Evolutionary conservation across 495 filamentous ascomycete species (phyloP).

Genomic region (Talaromyces ruber): DNA sequence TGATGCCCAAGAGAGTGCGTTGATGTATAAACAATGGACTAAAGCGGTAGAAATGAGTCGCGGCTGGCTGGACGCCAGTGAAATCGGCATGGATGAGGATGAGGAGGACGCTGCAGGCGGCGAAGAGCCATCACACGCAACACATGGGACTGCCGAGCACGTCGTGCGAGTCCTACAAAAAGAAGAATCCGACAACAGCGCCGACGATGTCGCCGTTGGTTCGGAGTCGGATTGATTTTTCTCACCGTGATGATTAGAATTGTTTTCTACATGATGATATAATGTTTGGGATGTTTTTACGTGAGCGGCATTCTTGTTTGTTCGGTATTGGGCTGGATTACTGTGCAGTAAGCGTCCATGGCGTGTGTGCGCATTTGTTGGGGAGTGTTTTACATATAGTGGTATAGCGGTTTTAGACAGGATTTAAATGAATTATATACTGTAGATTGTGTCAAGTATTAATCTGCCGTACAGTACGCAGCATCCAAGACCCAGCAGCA

Average conservation of each 20-base stretch:
- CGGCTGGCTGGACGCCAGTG: constrained; percentile 51
- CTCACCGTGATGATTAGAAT: not conserved
- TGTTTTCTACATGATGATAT: not conserved
- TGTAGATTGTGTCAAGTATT: no score
- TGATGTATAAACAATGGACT: constrained; percentile 69
- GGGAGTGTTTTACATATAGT: not conserved
- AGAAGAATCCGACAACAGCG: not conserved
- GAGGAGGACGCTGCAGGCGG: not conserved
- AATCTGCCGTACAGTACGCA: no score
- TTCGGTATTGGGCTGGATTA: not conserved
- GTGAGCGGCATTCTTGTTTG: not conserved
- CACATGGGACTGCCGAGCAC: not conserved
- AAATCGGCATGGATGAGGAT: constrained; percentile 7
- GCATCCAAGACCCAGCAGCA: no score
- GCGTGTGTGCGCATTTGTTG: not conserved
- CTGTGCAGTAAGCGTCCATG: not conserved
- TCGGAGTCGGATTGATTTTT: not conserved
- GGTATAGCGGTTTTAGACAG: not conserved
- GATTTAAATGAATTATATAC: not conserved
- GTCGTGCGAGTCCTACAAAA: not conserved
- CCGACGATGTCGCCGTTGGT: constrained; percentile 4
- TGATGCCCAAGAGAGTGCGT: constrained; percentile 45
- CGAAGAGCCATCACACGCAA: not conserved
- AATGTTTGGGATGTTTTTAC: not conserved
- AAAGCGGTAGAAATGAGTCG: constrained; percentile 79